Percentiles rank a stretch among this genome's conserved stretches.
Conservation (phyloP, 2,329 filamentous ascomycete genomes). For the Trichophyton schoenleinii region DNA sequence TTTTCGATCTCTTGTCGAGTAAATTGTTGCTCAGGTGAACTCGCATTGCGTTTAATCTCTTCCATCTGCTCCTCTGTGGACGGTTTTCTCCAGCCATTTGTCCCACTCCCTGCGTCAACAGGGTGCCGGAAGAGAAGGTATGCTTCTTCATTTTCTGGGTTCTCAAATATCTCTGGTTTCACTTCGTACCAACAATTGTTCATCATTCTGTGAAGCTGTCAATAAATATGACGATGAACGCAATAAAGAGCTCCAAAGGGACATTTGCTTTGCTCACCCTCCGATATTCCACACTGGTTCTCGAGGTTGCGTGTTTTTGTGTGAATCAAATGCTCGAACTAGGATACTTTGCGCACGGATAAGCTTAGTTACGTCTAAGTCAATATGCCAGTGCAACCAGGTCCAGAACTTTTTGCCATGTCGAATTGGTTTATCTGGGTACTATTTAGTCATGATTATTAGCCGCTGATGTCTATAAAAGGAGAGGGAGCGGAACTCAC, state of each 20-base stretch:
- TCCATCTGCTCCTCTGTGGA: slow-evolving; percentile 36
- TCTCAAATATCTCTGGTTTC: slow-evolving; percentile 28
- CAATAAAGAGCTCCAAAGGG: neutral
- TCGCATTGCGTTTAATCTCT: slow-evolving; percentile 33
- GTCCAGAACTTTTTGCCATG: slow-evolving; percentile 45
- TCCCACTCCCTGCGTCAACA: slow-evolving; percentile 31
- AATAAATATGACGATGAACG: neutral
- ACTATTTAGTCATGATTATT: slow-evolving; percentile 16
- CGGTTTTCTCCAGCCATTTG: slow-evolving; percentile 42
- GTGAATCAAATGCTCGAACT: slow-evolving; percentile 39
- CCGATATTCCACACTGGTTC: slow-evolving; percentile 38
- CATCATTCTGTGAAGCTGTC: slow-evolving; percentile 34
- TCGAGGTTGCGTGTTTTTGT: slow-evolving; percentile 41
- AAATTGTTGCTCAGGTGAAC: slow-evolving; percentile 39
- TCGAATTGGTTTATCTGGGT: slow-evolving; percentile 37
- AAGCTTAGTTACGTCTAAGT: slow-evolving; percentile 35
- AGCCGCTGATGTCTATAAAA: neutral
- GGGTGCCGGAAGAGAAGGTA: slow-evolving; percentile 38
- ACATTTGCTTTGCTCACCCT: slow-evolving; percentile 20
- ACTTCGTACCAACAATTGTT: slow-evolving; percentile 43
- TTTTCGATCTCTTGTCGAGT: slow-evolving; percentile 43
- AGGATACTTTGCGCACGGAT: slow-evolving; percentile 32
- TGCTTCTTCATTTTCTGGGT: slow-evolving; percentile 21
- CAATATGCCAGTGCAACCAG: slow-evolving; percentile 43
- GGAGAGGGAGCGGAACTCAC: slow-evolving; percentile 13